These are phyloP conservation scores for Dictyostelium brefeldianum DNA, from an alignment of 78 protist species.

Conservation along the genomic window DNA sequence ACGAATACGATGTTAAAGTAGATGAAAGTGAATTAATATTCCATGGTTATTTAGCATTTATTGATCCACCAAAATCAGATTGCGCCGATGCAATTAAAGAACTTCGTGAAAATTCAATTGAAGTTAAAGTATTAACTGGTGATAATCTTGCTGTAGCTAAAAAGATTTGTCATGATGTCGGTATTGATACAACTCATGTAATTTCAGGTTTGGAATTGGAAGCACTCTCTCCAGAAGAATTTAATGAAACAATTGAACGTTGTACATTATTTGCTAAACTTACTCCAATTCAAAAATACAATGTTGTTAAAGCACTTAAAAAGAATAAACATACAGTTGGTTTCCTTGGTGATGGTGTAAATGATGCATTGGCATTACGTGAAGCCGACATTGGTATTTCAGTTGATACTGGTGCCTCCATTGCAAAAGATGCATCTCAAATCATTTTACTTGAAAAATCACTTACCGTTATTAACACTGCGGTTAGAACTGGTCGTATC, in stretches of 20 bases:
- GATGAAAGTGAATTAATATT: constrained; percentile 46
- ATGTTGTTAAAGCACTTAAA: constrained; percentile 78
- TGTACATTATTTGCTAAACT: constrained; percentile 71
- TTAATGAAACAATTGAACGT: constrained; percentile 39
- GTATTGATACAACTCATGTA: constrained; percentile 57
- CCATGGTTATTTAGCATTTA: constrained; percentile 57
- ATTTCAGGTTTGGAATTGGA: constrained; percentile 75
- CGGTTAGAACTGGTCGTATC: constrained; percentile 75
- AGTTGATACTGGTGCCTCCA: constrained; percentile 78
- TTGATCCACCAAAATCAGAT: constrained; percentile 80
- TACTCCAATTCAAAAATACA: constrained; percentile 81
- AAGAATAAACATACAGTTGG: constrained; percentile 71
- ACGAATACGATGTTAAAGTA: constrained; percentile 29
- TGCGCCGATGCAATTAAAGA: constrained; percentile 56
- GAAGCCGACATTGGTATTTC: constrained; percentile 85
- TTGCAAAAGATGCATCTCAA: constrained; percentile 85
- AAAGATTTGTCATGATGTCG: constrained; percentile 80
- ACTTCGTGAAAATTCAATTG: constrained; percentile 37
- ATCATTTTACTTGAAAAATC: constrained; percentile 77
- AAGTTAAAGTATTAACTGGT: constrained; percentile 84
- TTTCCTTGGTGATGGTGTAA: constrained; percentile 82
- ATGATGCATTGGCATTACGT: constrained; percentile 79
- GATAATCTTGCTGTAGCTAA: constrained; percentile 80
- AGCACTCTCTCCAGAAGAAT: constrained; percentile 41
- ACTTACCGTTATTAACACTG: constrained; percentile 57